Percentiles rank a stretch among this genome's conserved stretches.
These are phyloP conservation scores for Annulohypoxylon moriforme DNA, from an alignment of 495 filamentous ascomycete species.

Conservation along the genomic window DNA sequence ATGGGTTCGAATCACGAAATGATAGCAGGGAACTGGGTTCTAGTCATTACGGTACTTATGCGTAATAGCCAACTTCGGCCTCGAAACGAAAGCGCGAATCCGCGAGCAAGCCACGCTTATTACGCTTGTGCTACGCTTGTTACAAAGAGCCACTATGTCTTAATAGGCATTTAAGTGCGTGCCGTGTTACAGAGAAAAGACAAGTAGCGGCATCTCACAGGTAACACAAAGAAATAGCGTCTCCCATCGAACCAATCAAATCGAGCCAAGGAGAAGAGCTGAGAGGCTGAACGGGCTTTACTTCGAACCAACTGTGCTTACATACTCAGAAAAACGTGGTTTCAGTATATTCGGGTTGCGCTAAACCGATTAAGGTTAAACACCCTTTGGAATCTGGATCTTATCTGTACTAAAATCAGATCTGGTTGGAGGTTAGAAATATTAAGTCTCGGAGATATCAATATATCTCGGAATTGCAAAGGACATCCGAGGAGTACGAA, in stretches of 20 bases:
- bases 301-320: neutral
- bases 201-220: neutral
- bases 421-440: constrained; percentile 1
- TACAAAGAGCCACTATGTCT: constrained; percentile 13
- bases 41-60: neutral
- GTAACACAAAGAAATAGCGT: neutral
- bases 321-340: neutral
- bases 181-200: neutral
- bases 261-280: neutral
- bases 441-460: constrained; percentile 18
- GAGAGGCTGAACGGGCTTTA: neutral
- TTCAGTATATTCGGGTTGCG: neutral
- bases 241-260: neutral
- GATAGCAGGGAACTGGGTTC: neutral
- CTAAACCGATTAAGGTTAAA: constrained; percentile 9
- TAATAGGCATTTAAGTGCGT: constrained; percentile 1
- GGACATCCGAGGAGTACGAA: neutral
- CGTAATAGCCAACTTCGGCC: constrained; percentile 7
- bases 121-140: neutral
- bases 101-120: constrained; percentile 1
- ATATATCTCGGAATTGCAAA: constrained; percentile 5
- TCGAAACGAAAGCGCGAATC: constrained; percentile 19
- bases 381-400: constrained; percentile 1
- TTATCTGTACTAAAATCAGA: constrained; percentile 14
- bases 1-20: neutral